Conservation (phyloP, 2,329 filamentous ascomycete species). For the Hypoxylon sp. region DNA sequence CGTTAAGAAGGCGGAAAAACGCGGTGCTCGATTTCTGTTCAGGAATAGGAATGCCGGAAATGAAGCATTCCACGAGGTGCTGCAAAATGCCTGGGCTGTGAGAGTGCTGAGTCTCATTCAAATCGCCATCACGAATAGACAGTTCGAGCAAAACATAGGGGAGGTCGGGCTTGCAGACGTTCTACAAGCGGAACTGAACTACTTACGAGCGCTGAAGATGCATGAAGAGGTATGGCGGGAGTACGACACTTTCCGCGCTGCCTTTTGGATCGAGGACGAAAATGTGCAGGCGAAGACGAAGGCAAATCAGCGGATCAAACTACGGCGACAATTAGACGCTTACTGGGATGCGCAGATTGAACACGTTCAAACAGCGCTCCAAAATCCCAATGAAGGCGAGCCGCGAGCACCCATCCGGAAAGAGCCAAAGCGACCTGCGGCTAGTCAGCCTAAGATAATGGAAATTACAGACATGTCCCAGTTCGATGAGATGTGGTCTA, state of each 20-base stretch:
- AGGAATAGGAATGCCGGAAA: background rate
- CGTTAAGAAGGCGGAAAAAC: background rate
- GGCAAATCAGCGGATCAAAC: background rate
- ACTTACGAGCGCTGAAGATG: slow-evolving; percentile 23
- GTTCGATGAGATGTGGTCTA: too few relatives aligned
- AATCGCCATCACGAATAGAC: slow-evolving; percentile 19
- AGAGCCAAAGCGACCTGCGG: too few relatives aligned
- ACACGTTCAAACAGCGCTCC: background rate
- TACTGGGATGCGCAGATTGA: background rate
- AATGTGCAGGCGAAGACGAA: background rate
- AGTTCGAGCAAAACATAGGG: background rate
- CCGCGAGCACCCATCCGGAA: too few relatives aligned
- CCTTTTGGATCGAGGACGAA: background rate
- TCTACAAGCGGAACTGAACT: slow-evolving; percentile 23
- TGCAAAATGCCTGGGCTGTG: background rate
- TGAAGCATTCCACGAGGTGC: background rate
- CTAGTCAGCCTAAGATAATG: too few relatives aligned
- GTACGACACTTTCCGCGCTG: slow-evolving; percentile 41
- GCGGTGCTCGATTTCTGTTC: background rate
- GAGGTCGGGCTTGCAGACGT: background rate
- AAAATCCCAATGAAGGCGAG: background rate
- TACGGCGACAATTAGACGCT: slow-evolving; percentile 3
- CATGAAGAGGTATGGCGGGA: slow-evolving; percentile 45
- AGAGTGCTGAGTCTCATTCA: slow-evolving; percentile 19
- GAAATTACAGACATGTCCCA: too few relatives aligned